Evolutionary conservation across 73 alveolate genomes (phyloP), one percentile per base, ranked within the genome.

Genomic region (Paramecium primaurelia): DNA sequence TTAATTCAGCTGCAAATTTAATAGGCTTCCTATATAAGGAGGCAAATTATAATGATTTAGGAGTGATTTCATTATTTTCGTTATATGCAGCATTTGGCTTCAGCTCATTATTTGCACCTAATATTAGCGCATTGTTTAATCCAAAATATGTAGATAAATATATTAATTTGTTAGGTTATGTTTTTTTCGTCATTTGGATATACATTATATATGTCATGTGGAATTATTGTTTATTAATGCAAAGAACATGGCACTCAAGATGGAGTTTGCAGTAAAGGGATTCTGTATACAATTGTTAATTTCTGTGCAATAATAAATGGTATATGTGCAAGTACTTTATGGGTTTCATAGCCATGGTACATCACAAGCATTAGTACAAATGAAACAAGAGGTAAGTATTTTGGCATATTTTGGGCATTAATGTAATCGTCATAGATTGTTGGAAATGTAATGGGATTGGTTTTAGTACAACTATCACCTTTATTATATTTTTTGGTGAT

Each of bases 331-430:
- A 71, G 92, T 30, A 71, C 88, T 28, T 51, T 89, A 38, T 89
- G 94, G 94, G 88, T 89, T 14, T 77, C 94, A 18, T 73, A 89
- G 49, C 80, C 89, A 58, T 77, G 91, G 51, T 89, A 89, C 49
- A 44, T 89, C 9, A 49, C 80, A 34, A 51, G 68, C 36, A 89
- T 89, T 36, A 49, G 92, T 38, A 89, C 92, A 40, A 58, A 51
- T 51, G 86, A 47, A 12, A 71, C 86, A 7, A 89, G 88, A 40
- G 94, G 94, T 30, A 89, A 59, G 58, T 89, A 71, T 22, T 45
- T 38, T 71, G 94, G 94, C 14, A 89, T 71, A 18, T 89, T 89
- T 49, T 89, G 94, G 94, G 94, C 92, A 47, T 37, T 89, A 16
- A 71, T 71, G 90, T 60, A 89, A 47, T 77, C 92, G 10, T 71